These are phyloP conservation scores for Coccomyxa subellipsoidea DNA, from an alignment of 163 green algal genomes.

Conservation along the genomic window DNA sequence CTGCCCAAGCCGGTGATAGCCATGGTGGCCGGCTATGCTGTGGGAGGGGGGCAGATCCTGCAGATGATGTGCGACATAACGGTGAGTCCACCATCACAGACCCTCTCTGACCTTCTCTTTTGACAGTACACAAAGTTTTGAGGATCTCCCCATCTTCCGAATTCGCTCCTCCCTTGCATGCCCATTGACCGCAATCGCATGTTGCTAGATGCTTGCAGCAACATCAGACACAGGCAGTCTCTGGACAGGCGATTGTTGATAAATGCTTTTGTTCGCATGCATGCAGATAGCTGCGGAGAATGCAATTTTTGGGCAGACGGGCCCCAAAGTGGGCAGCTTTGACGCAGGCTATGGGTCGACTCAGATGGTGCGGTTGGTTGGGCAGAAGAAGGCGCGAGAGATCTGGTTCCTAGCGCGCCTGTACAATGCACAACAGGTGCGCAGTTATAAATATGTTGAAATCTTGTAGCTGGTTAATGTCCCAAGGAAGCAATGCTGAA, in stretches of 20 bases:
- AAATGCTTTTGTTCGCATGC: too few species aligned
- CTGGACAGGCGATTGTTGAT: neutral
- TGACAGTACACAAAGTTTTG: too few species aligned
- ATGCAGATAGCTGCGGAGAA: constrained; percentile 95
- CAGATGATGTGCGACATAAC: constrained; percentile 99
- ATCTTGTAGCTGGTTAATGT: neutral
- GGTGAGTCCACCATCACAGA: constrained; percentile 25
- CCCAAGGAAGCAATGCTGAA: neutral
- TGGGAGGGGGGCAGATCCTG: constrained; percentile 96
- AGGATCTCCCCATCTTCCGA: too few species aligned
- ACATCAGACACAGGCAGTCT: neutral
- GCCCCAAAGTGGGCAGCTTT: constrained; percentile 96
- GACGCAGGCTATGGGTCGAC: constrained; percentile 94
- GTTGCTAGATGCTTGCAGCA: neutral
- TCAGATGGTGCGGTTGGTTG: constrained; percentile 85
- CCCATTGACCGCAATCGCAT: too few species aligned
- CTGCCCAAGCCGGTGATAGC: constrained; percentile 92
- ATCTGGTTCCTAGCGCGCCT: constrained; percentile 97
- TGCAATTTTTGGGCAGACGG: constrained; percentile 97
- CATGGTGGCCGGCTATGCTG: constrained; percentile 94
- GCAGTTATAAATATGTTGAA: constrained; percentile 20
- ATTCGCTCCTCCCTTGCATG: too few species aligned
- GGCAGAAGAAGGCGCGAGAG: constrained; percentile 94
- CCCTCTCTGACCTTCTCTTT: too few species aligned
- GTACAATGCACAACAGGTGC: constrained; percentile 74